phyloP scores from a whole-genome alignment of 2,329 filamentous ascomycete species.

The Zarea fungicola region DNA sequence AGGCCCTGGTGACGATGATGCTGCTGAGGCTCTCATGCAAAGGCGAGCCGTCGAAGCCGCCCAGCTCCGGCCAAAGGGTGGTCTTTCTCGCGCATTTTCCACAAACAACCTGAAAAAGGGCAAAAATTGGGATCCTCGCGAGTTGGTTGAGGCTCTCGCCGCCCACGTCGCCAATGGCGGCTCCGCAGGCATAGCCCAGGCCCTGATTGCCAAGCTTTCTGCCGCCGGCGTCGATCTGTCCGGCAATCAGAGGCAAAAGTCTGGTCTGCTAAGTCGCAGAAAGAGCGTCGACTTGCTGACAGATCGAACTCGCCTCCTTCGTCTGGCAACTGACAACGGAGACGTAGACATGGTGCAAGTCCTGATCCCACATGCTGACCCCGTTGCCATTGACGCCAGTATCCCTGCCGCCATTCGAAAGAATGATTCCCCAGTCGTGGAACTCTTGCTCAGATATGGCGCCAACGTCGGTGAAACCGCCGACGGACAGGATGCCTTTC shows the following conservation, averaged over 20 bases:
- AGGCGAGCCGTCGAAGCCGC: slow-evolving; percentile 34
- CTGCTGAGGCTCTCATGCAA: slow-evolving; percentile 51
- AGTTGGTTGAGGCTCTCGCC: slow-evolving; percentile 48
- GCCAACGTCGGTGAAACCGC: slow-evolving; percentile 42
- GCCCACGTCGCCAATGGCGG: slow-evolving; percentile 44
- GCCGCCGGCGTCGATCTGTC: slow-evolving; percentile 47
- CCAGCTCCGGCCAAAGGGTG: slow-evolving; percentile 33
- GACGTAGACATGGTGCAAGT: slow-evolving; percentile 50
- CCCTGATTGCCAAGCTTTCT: slow-evolving; percentile 45
- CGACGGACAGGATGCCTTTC: slow-evolving; percentile 50
- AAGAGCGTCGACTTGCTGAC: slow-evolving; percentile 44
- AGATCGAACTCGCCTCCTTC: slow-evolving; percentile 46
- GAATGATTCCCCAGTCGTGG: slow-evolving; percentile 37
- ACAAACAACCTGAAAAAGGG: slow-evolving; percentile 37
- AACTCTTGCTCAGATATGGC: slow-evolving; percentile 46
- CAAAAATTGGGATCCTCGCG: slow-evolving; percentile 47
- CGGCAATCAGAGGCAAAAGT: slow-evolving; percentile 42
- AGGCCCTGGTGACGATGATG: slow-evolving; percentile 43
- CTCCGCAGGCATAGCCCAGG: slow-evolving; percentile 51
- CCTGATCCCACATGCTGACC: slow-evolving; percentile 48
- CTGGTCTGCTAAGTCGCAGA: slow-evolving; percentile 42
- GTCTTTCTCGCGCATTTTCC: slow-evolving; percentile 34
- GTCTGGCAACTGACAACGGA: slow-evolving; percentile 44
- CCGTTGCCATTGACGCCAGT: slow-evolving; percentile 43
- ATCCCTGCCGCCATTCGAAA: slow-evolving; percentile 44